phyloP scores from a whole-genome alignment of 1,284 basidiomycete genomes.

The Moesziomyces sp. region DNA sequence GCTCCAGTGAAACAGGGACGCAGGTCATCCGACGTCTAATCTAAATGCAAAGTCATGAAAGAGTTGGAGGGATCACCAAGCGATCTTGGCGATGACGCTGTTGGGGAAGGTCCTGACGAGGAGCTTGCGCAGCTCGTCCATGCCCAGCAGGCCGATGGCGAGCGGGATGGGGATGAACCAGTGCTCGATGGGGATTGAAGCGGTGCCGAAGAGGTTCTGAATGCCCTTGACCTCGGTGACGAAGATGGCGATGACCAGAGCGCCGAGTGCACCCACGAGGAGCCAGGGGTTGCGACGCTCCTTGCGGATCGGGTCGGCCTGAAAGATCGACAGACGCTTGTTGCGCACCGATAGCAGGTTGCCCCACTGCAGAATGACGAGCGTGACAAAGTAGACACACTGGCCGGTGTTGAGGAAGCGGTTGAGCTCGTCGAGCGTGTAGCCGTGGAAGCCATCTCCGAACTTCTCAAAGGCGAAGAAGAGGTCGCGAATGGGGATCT shows the following conservation, averaged over 20 bases:
- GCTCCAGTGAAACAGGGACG: no score
- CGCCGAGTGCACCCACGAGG: constrained; percentile 41
- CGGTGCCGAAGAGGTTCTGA: constrained; percentile 38
- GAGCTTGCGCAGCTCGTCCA: constrained; percentile 66
- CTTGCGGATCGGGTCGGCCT: constrained; percentile 47
- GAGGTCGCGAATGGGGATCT: constrained; percentile 67
- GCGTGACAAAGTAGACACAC: constrained; percentile 72
- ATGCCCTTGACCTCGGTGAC: constrained; percentile 52
- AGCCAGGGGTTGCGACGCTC: constrained; percentile 46
- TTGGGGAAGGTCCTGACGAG: constrained; percentile 59
- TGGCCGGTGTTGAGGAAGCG: constrained; percentile 68
- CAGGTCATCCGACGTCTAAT: no score
- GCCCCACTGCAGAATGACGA: constrained; percentile 78
- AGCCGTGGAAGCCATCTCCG: constrained; percentile 71
- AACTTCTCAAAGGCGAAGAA: constrained; percentile 43
- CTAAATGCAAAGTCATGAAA: not conserved
- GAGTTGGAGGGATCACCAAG: constrained; percentile 52
- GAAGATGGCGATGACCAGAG: constrained; percentile 55
- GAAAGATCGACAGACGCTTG: constrained; percentile 70
- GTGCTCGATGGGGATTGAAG: constrained; percentile 71
- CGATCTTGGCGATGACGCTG: constrained; percentile 58
- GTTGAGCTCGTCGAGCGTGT: constrained; percentile 66
- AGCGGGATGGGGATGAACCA: constrained; percentile 72
- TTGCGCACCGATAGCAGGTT: constrained; percentile 70
- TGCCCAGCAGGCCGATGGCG: constrained; percentile 67